Percentiles rank a stretch among this genome's conserved stretches.
Evolutionary conservation across 257 asterid genomes (phyloP).

Genomic region (Ophiorrhiza pumila): DNA sequence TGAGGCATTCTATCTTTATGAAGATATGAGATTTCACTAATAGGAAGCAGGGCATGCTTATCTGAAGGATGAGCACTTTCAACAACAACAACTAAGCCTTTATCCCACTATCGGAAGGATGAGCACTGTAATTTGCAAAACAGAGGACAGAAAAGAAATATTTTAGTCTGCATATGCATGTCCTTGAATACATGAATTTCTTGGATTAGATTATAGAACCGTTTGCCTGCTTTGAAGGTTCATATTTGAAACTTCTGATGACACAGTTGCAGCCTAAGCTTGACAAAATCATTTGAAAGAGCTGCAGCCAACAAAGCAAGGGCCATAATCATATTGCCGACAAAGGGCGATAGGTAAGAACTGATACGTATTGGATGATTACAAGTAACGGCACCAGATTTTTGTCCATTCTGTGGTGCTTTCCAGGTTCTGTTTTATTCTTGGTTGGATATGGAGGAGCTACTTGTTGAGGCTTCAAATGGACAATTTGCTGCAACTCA

Average conservation of each 20-base stretch:
- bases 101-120: not conserved
- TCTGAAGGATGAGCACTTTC: not conserved
- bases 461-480: not conserved
- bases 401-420: not conserved
- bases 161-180: not conserved
- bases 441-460: not conserved
- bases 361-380: conserved; percentile 15
- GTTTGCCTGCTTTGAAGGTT: conserved; percentile 18
- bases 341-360: conserved; percentile 77
- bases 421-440: not conserved
- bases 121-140: not conserved
- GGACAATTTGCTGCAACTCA: not conserved
- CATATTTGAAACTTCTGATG: conserved; percentile 24
- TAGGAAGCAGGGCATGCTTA: not conserved
- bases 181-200: not conserved
- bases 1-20: not conserved
- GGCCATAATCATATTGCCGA: conserved; percentile 83
- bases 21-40: not conserved
- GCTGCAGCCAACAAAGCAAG: conserved; percentile 98
- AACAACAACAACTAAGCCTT: too few species aligned
- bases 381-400: not conserved
- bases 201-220: conserved; percentile 2
- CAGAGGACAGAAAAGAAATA: not conserved
- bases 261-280: conserved; percentile 87
- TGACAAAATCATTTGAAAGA: conserved; percentile 89